A percentile compares a stretch with the other conserved stretches of the same genome.
Conservation (phyloP, 805 yeast genomes). For the Wickerhamiella kurtzmanii region DNA sequence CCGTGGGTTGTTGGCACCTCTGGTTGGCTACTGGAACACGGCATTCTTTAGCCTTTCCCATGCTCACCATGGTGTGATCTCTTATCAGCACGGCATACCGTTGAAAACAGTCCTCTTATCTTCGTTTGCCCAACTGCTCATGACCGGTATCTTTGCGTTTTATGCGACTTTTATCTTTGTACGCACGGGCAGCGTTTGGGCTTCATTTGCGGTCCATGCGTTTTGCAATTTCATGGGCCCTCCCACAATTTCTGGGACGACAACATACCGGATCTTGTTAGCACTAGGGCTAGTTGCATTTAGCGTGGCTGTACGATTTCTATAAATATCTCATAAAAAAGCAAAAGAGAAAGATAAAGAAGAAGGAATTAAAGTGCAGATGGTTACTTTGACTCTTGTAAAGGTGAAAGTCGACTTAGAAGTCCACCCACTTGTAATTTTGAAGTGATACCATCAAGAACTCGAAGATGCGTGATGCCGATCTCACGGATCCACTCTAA, state of each 20-base stretch:
- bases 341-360: not conserved
- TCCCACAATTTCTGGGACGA: slow-evolving; percentile 29
- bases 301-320: not conserved
- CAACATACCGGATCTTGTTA: slow-evolving; percentile 23
- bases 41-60: slow-evolving; percentile 66
- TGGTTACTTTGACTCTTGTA: not conserved
- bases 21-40: slow-evolving; percentile 34
- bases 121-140: slow-evolving; percentile 39
- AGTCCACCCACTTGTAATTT: slow-evolving; percentile 77
- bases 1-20: slow-evolving; percentile 34
- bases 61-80: slow-evolving; percentile 53
- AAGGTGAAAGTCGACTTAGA: slow-evolving; percentile 38
- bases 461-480: slow-evolving; percentile 84
- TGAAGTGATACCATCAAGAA: slow-evolving; percentile 84
- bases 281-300: slow-evolving; percentile 34
- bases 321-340: not conserved
- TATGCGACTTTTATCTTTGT: slow-evolving; percentile 45
- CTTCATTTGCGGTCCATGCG: slow-evolving; percentile 44
- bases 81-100: slow-evolving; percentile 22
- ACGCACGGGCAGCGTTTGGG: slow-evolving; percentile 41
- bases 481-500: slow-evolving; percentile 72
- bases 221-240: slow-evolving; percentile 62
- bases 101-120: slow-evolving; percentile 17
- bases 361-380: not conserved
- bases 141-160: slow-evolving; percentile 61